Base-by-base conservation (phyloP, 2,329 filamentous ascomycete genomes). In the Drechslerella stenobrocha region DNA sequence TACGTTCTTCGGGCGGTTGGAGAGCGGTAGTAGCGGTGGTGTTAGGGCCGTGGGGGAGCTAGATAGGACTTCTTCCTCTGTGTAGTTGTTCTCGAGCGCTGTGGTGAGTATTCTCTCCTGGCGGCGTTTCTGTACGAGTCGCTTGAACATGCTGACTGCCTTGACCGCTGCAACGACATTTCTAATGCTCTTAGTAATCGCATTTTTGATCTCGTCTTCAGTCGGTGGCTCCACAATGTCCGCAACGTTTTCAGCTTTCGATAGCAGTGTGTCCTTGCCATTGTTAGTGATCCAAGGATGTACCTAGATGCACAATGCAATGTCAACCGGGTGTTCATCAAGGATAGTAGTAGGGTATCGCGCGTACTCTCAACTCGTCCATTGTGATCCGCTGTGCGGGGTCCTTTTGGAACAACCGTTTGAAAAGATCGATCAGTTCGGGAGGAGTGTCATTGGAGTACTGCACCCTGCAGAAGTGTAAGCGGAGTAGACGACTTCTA, bases 211-310 rank as follows among this genome's bases (percentile, higher is more conserved):
- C 77, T 98, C 93, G 58, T 91, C 85, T 72, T 93, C 88, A 60
- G 92, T 97, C 0, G 92, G 92, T 3, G 86, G 83, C 69, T 90
- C 89, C 28, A 97, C 81, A 13, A 90, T 79, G 70, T 90, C 82
- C 8, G 87, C 83, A 42, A 89, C 95, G 72, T 98, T 98, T 74
- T 96, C 91, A 70, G 90, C 87, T 44, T 84, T 82, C 5, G 89
- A 84, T 9, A 97, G 80, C 11, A 98, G 79, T 67, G 84, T 84
- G 76, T 97, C 92, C 5, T 79, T 82, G 11, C 90, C 91, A 58
- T 83, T 78, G 73, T 84, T 87, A 3, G 92, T 97, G 11, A 98
- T 90, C 93, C 93, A 98, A 0, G 90, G 84, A 75, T 98, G 93
- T 73, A 87, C 83, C 92, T 96, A 69, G 56, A 48, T 24, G 6